Base-by-base conservation (phyloP, 768 basidiomycete genomes). In the Erythrobasidium yunnanense region DNA sequence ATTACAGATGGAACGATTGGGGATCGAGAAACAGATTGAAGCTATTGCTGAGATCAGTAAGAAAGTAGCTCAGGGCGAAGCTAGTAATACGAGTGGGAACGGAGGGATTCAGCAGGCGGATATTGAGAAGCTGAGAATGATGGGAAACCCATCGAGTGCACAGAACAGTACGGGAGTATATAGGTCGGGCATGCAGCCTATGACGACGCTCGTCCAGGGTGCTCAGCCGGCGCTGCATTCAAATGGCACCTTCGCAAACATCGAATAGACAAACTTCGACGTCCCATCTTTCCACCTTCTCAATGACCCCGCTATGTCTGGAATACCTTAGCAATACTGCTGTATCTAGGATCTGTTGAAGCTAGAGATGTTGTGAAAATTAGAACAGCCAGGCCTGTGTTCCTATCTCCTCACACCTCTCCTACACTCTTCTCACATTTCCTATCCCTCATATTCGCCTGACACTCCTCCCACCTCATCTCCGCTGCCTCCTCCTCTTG, bases 1-100 rank as follows among this genome's bases (percentile, higher is more conserved):
- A 38, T 78, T 97, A 45, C 83, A 88, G 58, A 85, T 81, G 71
- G 93, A 97, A 74, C 82, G 90, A 56, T 23, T 75, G 20, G 70
- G 56, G 32, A 70, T 78, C 4, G 68, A 70, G 45, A 71, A 68
- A 46, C 66, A 66, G 46, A 22, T 63, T 4, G 46, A 49, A 33
- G 60, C 60, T 6, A 38, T 63, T 30, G 60, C 60, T 20, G 60
- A 63, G 8, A 25, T 63, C 20, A 50, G 46, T 23, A 46, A 38
- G 49, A 46, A 49, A 30, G 49, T 63, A 18, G 60, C 29, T 11
- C n/a, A 11, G 38, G 49, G 60, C 32, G 60, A 38, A 63, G n/a
- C n/a, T n/a, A n/a, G n/a, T n/a, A n/a, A n/a, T n/a, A n/a, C n/a
- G n/a, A n/a, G n/a, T n/a, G n/a, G n/a, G n/a, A n/a, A n/a, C n/a